Evolutionary conservation across 495 filamentous ascomycete species (phyloP), one percentile per base, ranked within the genome.

Genomic region (Melanomma pulvis-pyrius): DNA sequence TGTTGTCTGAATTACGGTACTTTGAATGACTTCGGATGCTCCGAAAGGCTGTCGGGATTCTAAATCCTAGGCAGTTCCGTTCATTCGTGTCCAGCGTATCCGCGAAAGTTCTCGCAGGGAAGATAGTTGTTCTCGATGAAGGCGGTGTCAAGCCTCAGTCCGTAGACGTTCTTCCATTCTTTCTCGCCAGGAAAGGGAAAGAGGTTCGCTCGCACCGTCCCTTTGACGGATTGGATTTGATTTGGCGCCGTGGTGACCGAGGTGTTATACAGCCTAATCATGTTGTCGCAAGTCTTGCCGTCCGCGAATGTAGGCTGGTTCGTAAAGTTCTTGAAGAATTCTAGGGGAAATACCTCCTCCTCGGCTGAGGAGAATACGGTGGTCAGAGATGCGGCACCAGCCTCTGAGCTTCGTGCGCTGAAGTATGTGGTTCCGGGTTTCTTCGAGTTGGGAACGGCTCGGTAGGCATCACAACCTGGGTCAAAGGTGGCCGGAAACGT

Each of bases 91-190:
- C 55, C 47, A 32, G 57, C 34, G 41, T 67, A 67, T 5, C 62
- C 68, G n/a, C 57, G 61, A 29, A 70, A 66, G 47, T 36, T 70
- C 47, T 70, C 51, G 36, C 68, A 70, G 32, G 22, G 29, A n/a
- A 70, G 36, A 36, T 66, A 66, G 34, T 70, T 70, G 30, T 70
- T 70, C 39, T 66, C 68, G 21, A 70, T 59, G 49, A 70, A 70
- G 6, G 62, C 58, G 12, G 56, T 51, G 51, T 65, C 62, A 21
- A 66, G 12, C 22, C 68, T n/a, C 36, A 70, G 39, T 8, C 68
- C 68, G n/a, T 61, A 70, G 17, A 66, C 61, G 30, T 59, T 57
- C 30, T 21, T 52, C 62, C 61, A 70, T n/a, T 61, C 62, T 9
- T 53, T 36, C n/a, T 62, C 68, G 1, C 46, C 34, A 4, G 50